Conservation (phyloP, 495 filamentous ascomycete species). For the Tuber calosporum region DNA sequence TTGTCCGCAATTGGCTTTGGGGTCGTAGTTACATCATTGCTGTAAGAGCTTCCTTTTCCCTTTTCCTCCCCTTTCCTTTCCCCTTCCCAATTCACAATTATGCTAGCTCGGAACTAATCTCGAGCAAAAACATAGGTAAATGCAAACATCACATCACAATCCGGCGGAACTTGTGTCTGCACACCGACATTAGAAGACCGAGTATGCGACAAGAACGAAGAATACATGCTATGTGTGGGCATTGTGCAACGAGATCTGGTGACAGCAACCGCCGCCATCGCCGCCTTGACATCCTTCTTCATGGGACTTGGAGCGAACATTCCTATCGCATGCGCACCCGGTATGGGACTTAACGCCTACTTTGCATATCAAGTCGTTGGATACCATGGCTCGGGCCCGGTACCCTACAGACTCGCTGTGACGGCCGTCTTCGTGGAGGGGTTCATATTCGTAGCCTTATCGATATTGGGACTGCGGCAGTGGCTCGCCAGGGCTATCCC, state of each 20-base stretch:
- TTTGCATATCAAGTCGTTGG: conserved; percentile 79
- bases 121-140: conserved; percentile 33
- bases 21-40: conserved; percentile 57
- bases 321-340: conserved; percentile 69
- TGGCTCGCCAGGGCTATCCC: conserved; percentile 75
- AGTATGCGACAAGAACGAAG: conserved; percentile 51
- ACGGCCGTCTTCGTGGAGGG: conserved; percentile 81
- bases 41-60: conserved; percentile 32
- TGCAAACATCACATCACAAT: conserved; percentile 50
- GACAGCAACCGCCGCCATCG: conserved; percentile 72
- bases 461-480: conserved; percentile 67
- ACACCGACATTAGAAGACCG: conserved; percentile 46
- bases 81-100: background rate
- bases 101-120: background rate
- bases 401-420: conserved; percentile 62
- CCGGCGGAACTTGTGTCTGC: conserved; percentile 72
- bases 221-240: conserved; percentile 57
- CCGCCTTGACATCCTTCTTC: conserved; percentile 55
- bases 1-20: background rate
- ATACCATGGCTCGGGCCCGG: conserved; percentile 57
- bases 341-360: conserved; percentile 80
- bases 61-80: conserved; percentile 20
- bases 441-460: conserved; percentile 50
- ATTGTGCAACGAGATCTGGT: conserved; percentile 68
- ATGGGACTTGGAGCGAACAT: conserved; percentile 66